phyloP scores from a whole-genome alignment of 192 early-diverging fungal genomes.

The Coemansia sp. region DNA sequence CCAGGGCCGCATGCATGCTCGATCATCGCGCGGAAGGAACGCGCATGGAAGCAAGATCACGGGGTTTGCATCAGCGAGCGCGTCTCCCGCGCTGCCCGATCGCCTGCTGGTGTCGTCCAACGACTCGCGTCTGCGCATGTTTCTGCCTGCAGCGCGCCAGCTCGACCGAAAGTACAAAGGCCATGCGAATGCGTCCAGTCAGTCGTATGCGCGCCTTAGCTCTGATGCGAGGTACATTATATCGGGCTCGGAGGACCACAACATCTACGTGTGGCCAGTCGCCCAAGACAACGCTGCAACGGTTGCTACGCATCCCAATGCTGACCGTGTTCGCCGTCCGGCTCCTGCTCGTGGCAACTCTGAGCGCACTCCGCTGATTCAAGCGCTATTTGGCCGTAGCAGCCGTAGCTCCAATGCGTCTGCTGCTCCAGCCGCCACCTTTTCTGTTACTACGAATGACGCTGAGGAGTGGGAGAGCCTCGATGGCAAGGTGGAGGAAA shows the following conservation, averaged over 20 bases:
- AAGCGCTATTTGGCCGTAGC: slow-evolving; percentile 24
- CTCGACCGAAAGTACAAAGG: slow-evolving; percentile 83
- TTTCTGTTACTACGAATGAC: slow-evolving; percentile 18
- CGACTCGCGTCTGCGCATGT: slow-evolving; percentile 80
- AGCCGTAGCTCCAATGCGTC: not conserved
- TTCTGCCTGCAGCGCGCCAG: slow-evolving; percentile 71
- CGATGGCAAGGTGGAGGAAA: slow-evolving; percentile 51
- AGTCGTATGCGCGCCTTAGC: slow-evolving; percentile 75
- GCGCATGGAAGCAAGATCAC: slow-evolving; percentile 76
- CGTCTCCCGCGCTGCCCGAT: slow-evolving; percentile 38
- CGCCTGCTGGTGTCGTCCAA: slow-evolving; percentile 61
- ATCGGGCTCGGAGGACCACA: slow-evolving; percentile 76
- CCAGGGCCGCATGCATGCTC: slow-evolving; percentile 78
- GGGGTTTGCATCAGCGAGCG: slow-evolving; percentile 59
- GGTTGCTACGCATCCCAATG: slow-evolving; percentile 39
- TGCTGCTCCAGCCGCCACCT: not conserved
- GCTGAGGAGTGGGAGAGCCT: slow-evolving; percentile 52
- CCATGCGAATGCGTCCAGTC: slow-evolving; percentile 64
- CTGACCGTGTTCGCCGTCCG: slow-evolving; percentile 36
- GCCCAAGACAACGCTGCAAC: slow-evolving; percentile 55
- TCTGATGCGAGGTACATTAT: slow-evolving; percentile 78
- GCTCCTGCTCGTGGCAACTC: not conserved
- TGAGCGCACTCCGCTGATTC: slow-evolving; percentile 24
- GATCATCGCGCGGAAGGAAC: slow-evolving; percentile 57
- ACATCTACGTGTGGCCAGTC: slow-evolving; percentile 68